A percentile compares a stretch with the other conserved stretches of the same genome.
phyloP scores from a whole-genome alignment of 768 basidiomycete species.

The Cubamyces sp. region DNA sequence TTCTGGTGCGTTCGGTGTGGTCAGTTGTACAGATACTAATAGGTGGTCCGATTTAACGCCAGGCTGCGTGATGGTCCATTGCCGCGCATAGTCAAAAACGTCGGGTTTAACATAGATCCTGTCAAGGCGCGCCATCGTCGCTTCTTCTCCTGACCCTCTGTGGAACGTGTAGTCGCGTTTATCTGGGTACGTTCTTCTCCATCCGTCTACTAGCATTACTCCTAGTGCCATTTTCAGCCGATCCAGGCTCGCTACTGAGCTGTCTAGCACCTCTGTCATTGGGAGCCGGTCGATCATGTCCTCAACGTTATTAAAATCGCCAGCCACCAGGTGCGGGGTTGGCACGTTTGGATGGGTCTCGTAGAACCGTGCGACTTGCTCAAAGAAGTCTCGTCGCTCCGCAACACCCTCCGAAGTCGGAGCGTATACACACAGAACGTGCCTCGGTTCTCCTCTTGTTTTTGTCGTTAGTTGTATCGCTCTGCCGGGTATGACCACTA shows the following conservation, averaged over 20 bases:
- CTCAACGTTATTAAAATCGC: conserved; percentile 10
- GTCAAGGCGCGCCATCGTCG: background rate
- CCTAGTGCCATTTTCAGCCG: background rate
- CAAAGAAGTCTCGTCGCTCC: background rate
- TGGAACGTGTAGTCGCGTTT: background rate
- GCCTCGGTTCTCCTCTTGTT: background rate
- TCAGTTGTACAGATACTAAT: background rate
- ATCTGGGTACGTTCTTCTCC: background rate
- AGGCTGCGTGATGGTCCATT: background rate
- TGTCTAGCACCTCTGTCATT: background rate
- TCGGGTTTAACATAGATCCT: background rate
- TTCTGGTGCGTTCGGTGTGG: background rate
- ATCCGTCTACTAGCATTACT: background rate
- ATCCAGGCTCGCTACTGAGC: background rate
- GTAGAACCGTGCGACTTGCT: background rate
- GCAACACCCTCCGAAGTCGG: background rate
- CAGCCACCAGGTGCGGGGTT: background rate
- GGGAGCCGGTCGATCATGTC: background rate
- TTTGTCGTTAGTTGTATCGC: background rate
- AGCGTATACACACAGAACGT: conserved; percentile 3
- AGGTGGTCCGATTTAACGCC: background rate
- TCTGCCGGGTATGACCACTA: background rate
- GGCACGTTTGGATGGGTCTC: background rate
- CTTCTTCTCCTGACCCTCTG: background rate
- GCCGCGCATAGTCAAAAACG: background rate